phyloP scores from a whole-genome alignment of 345 rosid species.

The Bretschneidera sinensis region DNA sequence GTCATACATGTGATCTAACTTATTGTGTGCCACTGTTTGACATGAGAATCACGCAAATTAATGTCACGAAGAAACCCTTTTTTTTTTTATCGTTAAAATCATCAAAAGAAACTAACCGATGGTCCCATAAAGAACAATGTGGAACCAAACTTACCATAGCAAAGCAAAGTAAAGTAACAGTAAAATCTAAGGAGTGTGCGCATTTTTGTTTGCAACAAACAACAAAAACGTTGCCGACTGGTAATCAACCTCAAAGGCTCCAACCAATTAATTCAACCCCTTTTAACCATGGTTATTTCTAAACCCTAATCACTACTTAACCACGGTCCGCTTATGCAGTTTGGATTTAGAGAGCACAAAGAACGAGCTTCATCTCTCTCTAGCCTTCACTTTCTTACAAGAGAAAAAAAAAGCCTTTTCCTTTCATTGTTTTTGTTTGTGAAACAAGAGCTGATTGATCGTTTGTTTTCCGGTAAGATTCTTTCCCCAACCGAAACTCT shows the following conservation, averaged over 20 bases:
- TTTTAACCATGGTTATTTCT: constrained; percentile 1
- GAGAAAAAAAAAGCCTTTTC: neutral
- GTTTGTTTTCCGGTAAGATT: constrained; percentile 18
- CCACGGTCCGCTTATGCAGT: neutral
- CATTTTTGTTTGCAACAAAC: neutral
- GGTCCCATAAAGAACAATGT: neutral
- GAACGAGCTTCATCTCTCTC: neutral
- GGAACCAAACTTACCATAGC: too few relatives aligned
- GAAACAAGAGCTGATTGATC: too few relatives aligned
- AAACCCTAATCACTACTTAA: neutral
- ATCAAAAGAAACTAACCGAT: too few relatives aligned
- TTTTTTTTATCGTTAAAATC: too few relatives aligned
- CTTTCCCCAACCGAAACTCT: neutral
- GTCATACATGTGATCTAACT: constrained; percentile 2
- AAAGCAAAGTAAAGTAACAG: too few relatives aligned
- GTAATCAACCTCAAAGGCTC: neutral
- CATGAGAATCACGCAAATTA: constrained; percentile 26
- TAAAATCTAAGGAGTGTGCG: neutral
- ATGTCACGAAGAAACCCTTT: neutral
- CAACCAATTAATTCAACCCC: too few relatives aligned
- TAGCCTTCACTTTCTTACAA: too few relatives aligned
- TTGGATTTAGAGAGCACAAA: neutral
- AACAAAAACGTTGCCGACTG: neutral
- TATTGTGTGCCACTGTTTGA: constrained; percentile 11
- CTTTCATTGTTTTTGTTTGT: neutral